Evolutionary conservation across 2,329 filamentous ascomycete species (phyloP), one percentile per base, ranked within the genome.

Genomic region (Pseudocercospora ulei): DNA sequence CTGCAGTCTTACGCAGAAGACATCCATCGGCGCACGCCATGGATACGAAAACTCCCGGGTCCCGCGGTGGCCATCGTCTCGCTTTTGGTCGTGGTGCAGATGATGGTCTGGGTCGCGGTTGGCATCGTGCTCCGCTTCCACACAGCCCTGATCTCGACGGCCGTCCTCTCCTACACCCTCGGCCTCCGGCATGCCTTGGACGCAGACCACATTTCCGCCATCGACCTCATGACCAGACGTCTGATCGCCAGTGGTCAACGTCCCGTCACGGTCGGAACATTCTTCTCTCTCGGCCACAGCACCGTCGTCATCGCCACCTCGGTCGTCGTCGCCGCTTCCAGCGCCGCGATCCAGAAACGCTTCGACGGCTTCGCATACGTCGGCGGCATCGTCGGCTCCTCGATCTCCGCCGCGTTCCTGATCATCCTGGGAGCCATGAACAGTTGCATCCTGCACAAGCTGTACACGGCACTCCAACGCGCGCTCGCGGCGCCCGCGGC

Each of bases 181-280:
- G 88, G 88, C 2, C 72, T 96, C 7, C 80, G 88, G 26, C 88
- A 96, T 67, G 88, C 88, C n/a, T 75, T 96, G 28, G 90, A 96
- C 56, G 90, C 88, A n/a, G 88, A 96, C 62, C 90, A 96, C 57
- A 83, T 83, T 48, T 77, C 75, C 25, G 88, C 87, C 47, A 98
- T 96, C 54, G 88, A 96, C 62, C 73, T 96, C 23, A 93, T 92
- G 79, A 96, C 90, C 1, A 74, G 90, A 2, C 78, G 88, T 4
- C 74, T 96, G 14, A 76, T 96, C 23, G 87, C 87, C 0, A 75
- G 82, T 0, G 86, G 85, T 11, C 84, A 90, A 56, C 75, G 76
- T 1, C 87, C 88, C 1, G 86, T 92, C 7, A 88, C 87, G 0
- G 88, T 96, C 1, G 90, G 88, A 27, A 94, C 85, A 1, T 96